A percentile compares a stretch with the other conserved stretches of the same genome.
Conservation (phyloP, 75 land plant species). For the Pinus tabuliformis region DNA sequence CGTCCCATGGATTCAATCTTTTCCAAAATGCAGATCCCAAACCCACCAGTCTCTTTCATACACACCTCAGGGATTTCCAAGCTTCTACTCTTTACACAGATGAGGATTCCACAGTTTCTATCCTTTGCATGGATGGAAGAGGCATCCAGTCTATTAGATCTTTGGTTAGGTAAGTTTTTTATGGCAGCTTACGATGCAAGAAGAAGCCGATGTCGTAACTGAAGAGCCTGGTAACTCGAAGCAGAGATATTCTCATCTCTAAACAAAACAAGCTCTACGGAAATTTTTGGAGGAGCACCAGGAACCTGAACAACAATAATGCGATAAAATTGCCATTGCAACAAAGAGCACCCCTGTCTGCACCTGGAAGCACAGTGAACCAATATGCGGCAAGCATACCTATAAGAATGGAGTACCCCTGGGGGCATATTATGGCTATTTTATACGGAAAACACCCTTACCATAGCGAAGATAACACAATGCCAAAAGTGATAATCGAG, state of each 20-base stretch:
- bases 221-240: no score
- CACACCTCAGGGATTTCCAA: neutral
- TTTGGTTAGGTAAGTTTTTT: neutral
- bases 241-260: no score
- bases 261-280: no score
- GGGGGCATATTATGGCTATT: constrained; percentile 71
- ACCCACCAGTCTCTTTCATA: neutral
- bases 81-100: neutral
- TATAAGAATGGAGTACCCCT: constrained; percentile 76
- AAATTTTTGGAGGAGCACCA: no score
- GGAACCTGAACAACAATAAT: neutral
- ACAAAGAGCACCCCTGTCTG: constrained; percentile 86
- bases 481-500: constrained; percentile 66
- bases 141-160: constrained; percentile 10
- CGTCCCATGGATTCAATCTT: neutral
- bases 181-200: no score
- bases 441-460: constrained; percentile 69
- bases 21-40: neutral
- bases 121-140: neutral
- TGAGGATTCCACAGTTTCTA: no score
- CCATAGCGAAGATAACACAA: constrained; percentile 66
- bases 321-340: constrained; percentile 87
- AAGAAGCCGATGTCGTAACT: constrained; percentile 11
- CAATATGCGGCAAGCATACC: constrained; percentile 90
- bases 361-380: constrained; percentile 93